Evolutionary conservation across 2,329 filamentous ascomycete species (phyloP), one percentile per base, ranked within the genome.

Genomic region (Colletotrichum camelliae): DNA sequence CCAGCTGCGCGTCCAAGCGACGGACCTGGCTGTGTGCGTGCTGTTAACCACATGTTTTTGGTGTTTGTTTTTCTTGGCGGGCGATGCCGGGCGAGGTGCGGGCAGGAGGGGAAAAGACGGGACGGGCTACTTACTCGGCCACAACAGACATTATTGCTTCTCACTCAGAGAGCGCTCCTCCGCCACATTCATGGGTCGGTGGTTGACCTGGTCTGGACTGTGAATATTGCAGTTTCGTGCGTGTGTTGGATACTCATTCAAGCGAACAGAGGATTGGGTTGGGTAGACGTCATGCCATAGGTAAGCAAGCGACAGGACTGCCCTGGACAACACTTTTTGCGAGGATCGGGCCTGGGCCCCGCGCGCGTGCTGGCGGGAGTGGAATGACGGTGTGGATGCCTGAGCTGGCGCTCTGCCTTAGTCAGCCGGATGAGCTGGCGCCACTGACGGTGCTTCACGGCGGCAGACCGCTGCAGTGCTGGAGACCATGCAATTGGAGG

Each of bases 1-100:
- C 92, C 75, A 94, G 89, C 81, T 93, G 91, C 79, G 90, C 88
- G 83, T 93, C 92, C 74, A 93, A 86, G 77, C 89, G 89, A 81
- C 91, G 90, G 77, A 94, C 89, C 83, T 92, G 91, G 81, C 89
- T 92, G 79, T 76, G 74, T 70, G 39, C 68, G 67, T 65, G 37
- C 61, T 71, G 74, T 76, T 57, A 76, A 43, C 24, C 27, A 35
- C 31, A 33, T 74, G 58, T 69, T 62, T 58, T 27, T 72, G 43
- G 31, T 52, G 43, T 67, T 76, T 72, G 69, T 75, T 75, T 69
- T 70, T 58, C 58, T 65, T 33, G 74, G 64, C 70, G 35, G 58
- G 33, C 21, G 31, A 27, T 48, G 43, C 18, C 43, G 43, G 52
- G 52, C 13, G 35, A 71, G 29, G 60, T 16, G 73, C 4, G 64